Conservation (phyloP, 2,329 filamentous ascomycete genomes). For the Herpomyces periplanetae region DNA sequence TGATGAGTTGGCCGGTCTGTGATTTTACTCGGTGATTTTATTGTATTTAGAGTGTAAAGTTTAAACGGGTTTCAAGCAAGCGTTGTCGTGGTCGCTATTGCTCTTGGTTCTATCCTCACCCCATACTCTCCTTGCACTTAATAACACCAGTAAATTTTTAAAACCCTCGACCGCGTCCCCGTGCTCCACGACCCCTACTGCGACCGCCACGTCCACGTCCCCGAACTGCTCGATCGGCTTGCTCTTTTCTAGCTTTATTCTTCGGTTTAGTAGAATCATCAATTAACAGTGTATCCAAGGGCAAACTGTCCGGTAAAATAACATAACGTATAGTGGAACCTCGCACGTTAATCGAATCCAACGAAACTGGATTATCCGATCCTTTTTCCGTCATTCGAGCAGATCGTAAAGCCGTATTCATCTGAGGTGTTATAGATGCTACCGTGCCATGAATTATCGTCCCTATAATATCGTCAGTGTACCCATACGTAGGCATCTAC, state of each 20-base stretch:
- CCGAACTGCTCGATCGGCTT: slow-evolving; percentile 10
- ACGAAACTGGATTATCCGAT: slow-evolving; percentile 44
- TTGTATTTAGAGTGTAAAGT: too few relatives aligned
- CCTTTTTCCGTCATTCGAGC: slow-evolving; percentile 84
- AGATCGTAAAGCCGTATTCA: slow-evolving; percentile 83
- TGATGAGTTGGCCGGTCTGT: too few relatives aligned
- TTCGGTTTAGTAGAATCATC: slow-evolving; percentile 93
- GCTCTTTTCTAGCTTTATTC: slow-evolving; percentile 95
- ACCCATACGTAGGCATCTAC: neutral
- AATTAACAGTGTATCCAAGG: slow-evolving; percentile 70
- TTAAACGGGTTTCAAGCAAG: too few relatives aligned
- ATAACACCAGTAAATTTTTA: slow-evolving; percentile 10
- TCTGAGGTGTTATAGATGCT: slow-evolving; percentile 76
- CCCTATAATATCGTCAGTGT: slow-evolving; percentile 13
- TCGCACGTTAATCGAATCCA: slow-evolving; percentile 86
- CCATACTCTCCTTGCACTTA: too few relatives aligned
- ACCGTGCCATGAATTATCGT: slow-evolving; percentile 91
- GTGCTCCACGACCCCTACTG: slow-evolving; percentile 10
- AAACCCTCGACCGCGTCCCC: slow-evolving; percentile 8
- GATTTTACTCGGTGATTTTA: too few relatives aligned
- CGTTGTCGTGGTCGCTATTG: too few relatives aligned
- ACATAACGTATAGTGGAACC: slow-evolving; percentile 86
- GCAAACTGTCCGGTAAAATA: slow-evolving; percentile 77
- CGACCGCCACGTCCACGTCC: slow-evolving; percentile 13
- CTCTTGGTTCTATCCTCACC: too few relatives aligned